phyloP scores from a whole-genome alignment of 2,329 filamentous ascomycete species.

The Penicillium sp. region DNA sequence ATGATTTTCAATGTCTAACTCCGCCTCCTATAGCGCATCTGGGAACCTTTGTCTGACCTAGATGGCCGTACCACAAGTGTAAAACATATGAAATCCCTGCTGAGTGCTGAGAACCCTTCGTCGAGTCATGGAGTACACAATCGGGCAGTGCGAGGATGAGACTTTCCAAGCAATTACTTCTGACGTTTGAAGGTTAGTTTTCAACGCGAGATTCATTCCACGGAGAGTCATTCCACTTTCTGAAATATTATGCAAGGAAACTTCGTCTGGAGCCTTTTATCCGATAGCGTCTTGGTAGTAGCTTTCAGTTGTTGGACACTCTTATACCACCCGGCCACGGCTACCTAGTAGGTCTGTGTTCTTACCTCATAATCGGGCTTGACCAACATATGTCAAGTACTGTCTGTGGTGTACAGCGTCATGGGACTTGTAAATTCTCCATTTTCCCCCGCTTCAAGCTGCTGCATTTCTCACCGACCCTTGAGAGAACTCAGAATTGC shows the following conservation, averaged over 20 bases:
- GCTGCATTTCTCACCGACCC: too few species aligned
- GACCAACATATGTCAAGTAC: too few species aligned
- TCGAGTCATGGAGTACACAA: background rate
- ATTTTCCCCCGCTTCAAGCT: background rate
- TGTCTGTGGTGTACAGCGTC: too few species aligned
- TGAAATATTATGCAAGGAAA: background rate
- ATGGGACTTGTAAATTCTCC: too few species aligned
- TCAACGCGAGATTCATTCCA: too few species aligned
- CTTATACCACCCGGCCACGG: too few species aligned
- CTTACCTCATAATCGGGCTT: too few species aligned
- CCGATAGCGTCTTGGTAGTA: too few species aligned
- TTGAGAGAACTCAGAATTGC: too few species aligned
- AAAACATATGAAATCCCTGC: background rate
- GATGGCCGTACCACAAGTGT: background rate
- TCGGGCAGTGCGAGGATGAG: background rate
- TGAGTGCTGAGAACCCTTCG: background rate
- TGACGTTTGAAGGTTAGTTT: background rate
- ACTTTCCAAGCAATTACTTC: background rate
- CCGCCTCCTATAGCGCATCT: background rate
- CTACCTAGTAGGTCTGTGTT: too few species aligned
- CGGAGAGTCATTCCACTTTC: background rate
- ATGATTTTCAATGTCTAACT: background rate
- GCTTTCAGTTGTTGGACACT: too few species aligned
- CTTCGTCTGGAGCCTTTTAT: too few species aligned
- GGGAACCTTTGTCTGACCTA: background rate